These are phyloP conservation scores for Boletus sp. DNA, from an alignment of 768 basidiomycete genomes.

Conservation along the genomic window DNA sequence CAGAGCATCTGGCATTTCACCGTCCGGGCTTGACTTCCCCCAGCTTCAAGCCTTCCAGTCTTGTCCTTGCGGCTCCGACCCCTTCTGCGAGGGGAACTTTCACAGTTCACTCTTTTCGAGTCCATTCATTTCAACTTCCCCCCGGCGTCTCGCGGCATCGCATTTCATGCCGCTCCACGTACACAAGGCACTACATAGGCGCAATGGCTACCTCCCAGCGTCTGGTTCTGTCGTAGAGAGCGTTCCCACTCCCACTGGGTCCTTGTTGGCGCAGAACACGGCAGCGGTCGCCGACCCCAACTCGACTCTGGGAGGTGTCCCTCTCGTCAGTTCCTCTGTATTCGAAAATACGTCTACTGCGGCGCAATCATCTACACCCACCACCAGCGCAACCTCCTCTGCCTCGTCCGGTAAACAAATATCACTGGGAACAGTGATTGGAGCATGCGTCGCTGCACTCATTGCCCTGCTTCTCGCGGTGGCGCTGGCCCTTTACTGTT, in stretches of 20 bases:
- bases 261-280: conserved; percentile 23
- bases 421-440: conserved; percentile 52
- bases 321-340: conserved; percentile 7
- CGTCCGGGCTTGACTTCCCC: background rate
- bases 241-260: conserved; percentile 25
- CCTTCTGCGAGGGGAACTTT: conserved; percentile 24
- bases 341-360: background rate
- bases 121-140: conserved; percentile 1
- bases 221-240: conserved; percentile 26
- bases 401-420: conserved; percentile 20
- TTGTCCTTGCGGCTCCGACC: conserved; percentile 6
- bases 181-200: conserved; percentile 11
- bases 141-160: background rate
- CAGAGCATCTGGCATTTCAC: background rate
- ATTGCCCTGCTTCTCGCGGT: conserved; percentile 47
- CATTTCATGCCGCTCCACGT: conserved; percentile 16
- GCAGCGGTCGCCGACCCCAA: background rate
- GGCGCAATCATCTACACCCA: conserved; percentile 8
- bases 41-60: background rate
- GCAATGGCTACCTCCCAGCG: conserved; percentile 9
- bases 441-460: conserved; percentile 60
- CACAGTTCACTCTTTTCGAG: conserved; percentile 18
- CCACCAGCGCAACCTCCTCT: conserved; percentile 3
- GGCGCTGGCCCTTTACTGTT: conserved; percentile 52
- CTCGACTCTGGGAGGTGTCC: conserved; percentile 5